Base-by-base conservation (phyloP, 139 green algal species). In the Picochlorum sp. region DNA sequence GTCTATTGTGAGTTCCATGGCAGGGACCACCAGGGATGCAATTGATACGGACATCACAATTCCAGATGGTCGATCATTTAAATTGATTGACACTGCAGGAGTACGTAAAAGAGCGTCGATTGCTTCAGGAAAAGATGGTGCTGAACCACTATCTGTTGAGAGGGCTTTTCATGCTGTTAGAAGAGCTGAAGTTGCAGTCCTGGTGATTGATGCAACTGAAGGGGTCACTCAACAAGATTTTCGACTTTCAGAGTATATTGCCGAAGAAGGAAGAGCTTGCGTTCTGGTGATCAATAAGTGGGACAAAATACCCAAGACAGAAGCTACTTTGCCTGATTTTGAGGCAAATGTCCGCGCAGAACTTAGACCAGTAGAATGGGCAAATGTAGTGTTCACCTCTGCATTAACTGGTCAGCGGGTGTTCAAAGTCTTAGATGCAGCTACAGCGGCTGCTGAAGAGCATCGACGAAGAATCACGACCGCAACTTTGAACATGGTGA, bases 271-370 rank as follows among this genome's bases (percentile, higher is more conserved):
- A 31, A 77, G 82, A 30, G 90, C 85, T 7, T 85, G 85, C 53
- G 86, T 98, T 55, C 58, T 98, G 8, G 87, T 91, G 2, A 77
- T 96, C 13, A 98, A 98, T 80, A 98, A 98, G 77, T 98, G 90
- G 92, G 92, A 98, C 69, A 68, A 72, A 2, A 69, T 97, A 33
- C 50, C 73, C 0, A 85, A 87, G 53, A 72, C 74, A 28, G 58
- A 59, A 39, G 61, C 54, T 43, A 81, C 71, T 33, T 71, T 79
- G 39, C 24, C 57, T 0, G 69, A 76, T 30, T 76, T 61, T n/a
- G 64, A 76, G 40, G 39, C 58, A 13, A 55, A 65, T 16, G 64
- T 76, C 18, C 49, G 64, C 4, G 47, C 69, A 37, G 77, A 92
- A 65, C 76, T 98, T 68, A 68, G 91, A 2, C 68, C 84, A 57